These are phyloP conservation scores for Acrocalymma vagum DNA, from an alignment of 2,329 filamentous ascomycete species.

Conservation along the genomic window DNA sequence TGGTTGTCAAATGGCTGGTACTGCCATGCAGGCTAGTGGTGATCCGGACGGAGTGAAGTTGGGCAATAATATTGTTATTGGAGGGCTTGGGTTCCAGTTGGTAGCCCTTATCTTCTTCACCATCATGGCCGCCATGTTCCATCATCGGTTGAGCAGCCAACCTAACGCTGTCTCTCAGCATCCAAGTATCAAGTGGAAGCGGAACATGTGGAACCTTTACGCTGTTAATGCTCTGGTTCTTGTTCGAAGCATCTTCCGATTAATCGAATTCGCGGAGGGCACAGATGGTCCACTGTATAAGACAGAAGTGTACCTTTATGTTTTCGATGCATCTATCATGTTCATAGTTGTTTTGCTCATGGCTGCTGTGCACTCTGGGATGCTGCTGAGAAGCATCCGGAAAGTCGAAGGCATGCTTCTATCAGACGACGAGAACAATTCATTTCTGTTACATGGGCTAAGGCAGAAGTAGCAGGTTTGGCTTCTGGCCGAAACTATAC, in stretches of 20 bases:
- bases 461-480: too few species aligned
- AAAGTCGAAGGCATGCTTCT: too few species aligned
- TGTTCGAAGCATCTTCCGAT: constrained; percentile 3
- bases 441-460: too few species aligned
- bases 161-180: background rate
- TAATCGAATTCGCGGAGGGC: constrained; percentile 5
- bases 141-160: background rate
- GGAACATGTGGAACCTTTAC: constrained; percentile 2
- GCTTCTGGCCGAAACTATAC: too few species aligned
- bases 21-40: constrained; percentile 9
- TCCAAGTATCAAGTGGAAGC: background rate
- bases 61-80: constrained; percentile 1
- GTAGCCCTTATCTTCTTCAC: background rate
- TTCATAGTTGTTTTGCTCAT: background rate
- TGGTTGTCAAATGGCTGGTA: constrained; percentile 12
- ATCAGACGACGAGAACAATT: too few species aligned
- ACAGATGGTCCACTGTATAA: background rate
- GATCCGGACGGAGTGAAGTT: constrained; percentile 1
- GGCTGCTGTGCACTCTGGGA: constrained; percentile 1
- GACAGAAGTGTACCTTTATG: constrained; percentile 2
- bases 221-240: constrained; percentile 1
- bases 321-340: constrained; percentile 5
- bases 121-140: constrained; percentile 1
- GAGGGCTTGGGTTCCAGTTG: constrained; percentile 3
- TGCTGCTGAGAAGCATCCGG: too few species aligned